phyloP scores from a whole-genome alignment of 1,284 basidiomycete species.

The Cerrena zonata region DNA sequence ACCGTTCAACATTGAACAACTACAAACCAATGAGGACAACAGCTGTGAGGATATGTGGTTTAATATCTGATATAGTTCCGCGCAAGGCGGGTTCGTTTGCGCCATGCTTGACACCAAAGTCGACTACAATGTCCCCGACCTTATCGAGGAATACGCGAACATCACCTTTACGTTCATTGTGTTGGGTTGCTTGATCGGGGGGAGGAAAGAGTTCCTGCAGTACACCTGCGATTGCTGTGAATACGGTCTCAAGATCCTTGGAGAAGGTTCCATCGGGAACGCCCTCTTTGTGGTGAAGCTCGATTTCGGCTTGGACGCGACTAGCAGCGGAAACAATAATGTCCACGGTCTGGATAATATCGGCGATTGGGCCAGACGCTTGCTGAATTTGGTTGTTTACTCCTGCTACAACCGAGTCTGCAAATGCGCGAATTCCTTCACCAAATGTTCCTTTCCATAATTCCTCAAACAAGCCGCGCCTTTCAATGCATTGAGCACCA shows the following conservation, averaged over 20 bases:
- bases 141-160: constrained; percentile 10
- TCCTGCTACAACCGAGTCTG: neutral
- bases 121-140: constrained; percentile 8
- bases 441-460: too few relatives aligned
- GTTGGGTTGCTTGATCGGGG: constrained; percentile 18
- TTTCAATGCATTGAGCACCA: too few relatives aligned
- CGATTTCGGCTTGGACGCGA: neutral
- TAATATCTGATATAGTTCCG: constrained; percentile 4
- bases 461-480: too few relatives aligned
- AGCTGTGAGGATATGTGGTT: neutral
- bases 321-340: neutral
- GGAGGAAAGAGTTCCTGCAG: constrained; percentile 19
- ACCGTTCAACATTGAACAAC: too few relatives aligned
- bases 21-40: constrained; percentile 10
- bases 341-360: neutral
- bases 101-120: constrained; percentile 11
- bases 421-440: neutral
- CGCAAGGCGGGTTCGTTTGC: constrained; percentile 14
- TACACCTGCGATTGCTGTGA: constrained; percentile 9
- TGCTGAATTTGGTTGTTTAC: neutral
- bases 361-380: neutral
- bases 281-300: neutral
- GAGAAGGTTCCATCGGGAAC: neutral
- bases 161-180: constrained; percentile 14
- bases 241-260: constrained; percentile 4